Percentiles rank a stretch among this genome's conserved stretches.
Conservation (phyloP, 2,329 filamentous ascomycete genomes). For the Nothomitra cinnamomea region DNA sequence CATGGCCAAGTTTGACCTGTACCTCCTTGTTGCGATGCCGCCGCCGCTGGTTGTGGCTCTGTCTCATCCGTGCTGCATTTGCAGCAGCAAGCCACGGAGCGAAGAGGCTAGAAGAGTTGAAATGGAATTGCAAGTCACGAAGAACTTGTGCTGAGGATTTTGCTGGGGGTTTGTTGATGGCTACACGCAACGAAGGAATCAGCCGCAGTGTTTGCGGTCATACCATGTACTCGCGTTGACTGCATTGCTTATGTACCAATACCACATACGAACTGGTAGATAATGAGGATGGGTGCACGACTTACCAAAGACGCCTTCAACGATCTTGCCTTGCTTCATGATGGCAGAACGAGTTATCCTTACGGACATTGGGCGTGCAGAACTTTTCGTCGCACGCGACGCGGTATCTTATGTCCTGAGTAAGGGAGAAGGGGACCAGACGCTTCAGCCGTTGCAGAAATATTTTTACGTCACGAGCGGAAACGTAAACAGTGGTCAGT, state of each 20-base stretch:
- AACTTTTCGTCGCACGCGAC: neutral
- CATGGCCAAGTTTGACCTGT: slow-evolving; percentile 87
- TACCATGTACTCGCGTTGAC: too few relatives aligned
- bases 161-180: slow-evolving; percentile 80
- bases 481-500: too few relatives aligned
- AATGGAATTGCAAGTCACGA: slow-evolving; percentile 68
- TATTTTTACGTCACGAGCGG: too few relatives aligned
- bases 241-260: too few relatives aligned
- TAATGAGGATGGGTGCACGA: slow-evolving; percentile 11
- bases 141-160: slow-evolving; percentile 82
- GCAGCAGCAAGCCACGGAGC: slow-evolving; percentile 56
- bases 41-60: slow-evolving; percentile 40
- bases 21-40: slow-evolving; percentile 41
- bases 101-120: slow-evolving; percentile 70
- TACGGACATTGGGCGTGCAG: slow-evolving; percentile 1
- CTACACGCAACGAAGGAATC: slow-evolving; percentile 27
- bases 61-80: slow-evolving; percentile 34
- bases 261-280: too few relatives aligned
- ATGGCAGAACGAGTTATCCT: neutral
- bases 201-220: too few relatives aligned
- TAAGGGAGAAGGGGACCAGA: neutral
- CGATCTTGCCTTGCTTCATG: slow-evolving; percentile 24
- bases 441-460: too few relatives aligned
- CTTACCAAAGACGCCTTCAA: slow-evolving; percentile 47
- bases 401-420: neutral